Percentiles rank a stretch among this genome's conserved stretches.
Evolutionary conservation across 139 green algal genomes (phyloP).

Genomic region (Astrephomene gubernaculifera): DNA sequence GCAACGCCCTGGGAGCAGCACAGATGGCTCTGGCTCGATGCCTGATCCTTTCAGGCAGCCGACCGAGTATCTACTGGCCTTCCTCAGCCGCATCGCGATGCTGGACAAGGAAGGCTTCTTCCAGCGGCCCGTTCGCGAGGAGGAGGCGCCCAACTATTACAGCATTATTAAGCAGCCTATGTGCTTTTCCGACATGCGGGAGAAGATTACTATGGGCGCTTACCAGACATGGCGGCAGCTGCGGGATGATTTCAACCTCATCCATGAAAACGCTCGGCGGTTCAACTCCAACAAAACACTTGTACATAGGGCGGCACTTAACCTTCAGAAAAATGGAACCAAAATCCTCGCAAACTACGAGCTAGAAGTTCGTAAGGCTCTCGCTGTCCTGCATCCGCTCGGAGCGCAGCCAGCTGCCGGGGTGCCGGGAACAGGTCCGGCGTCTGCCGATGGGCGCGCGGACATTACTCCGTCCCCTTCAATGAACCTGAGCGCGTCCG

Average conservation of each 20-base stretch:
- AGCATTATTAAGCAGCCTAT: conserved; percentile 67
- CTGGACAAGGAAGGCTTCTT: conserved; percentile 57
- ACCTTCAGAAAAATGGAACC: conserved; percentile 53
- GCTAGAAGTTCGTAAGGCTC: conserved; percentile 58
- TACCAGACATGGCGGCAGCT: conserved; percentile 67
- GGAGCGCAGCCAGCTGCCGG: background rate
- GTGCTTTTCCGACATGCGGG: conserved; percentile 62
- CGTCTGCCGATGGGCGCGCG: background rate
- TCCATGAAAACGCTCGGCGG: conserved; percentile 27
- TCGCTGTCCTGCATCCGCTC: conserved; percentile 57
- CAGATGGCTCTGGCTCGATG: background rate
- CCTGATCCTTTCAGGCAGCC: background rate
- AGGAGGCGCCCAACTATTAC: conserved; percentile 61
- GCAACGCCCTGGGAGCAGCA: background rate
- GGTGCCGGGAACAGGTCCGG: background rate
- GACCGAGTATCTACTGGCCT: conserved; percentile 28
- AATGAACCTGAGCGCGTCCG: background rate
- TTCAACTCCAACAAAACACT: conserved; percentile 67
- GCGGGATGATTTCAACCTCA: conserved; percentile 50
- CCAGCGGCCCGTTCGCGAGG: conserved; percentile 53
- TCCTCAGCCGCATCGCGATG: conserved; percentile 14
- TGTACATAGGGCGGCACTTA: conserved; percentile 62
- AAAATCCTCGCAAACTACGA: conserved; percentile 61
- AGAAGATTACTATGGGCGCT: conserved; percentile 50
- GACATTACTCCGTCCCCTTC: background rate